Base-by-base conservation (phyloP, 345 rosid species). In the Acer campestre region DNA sequence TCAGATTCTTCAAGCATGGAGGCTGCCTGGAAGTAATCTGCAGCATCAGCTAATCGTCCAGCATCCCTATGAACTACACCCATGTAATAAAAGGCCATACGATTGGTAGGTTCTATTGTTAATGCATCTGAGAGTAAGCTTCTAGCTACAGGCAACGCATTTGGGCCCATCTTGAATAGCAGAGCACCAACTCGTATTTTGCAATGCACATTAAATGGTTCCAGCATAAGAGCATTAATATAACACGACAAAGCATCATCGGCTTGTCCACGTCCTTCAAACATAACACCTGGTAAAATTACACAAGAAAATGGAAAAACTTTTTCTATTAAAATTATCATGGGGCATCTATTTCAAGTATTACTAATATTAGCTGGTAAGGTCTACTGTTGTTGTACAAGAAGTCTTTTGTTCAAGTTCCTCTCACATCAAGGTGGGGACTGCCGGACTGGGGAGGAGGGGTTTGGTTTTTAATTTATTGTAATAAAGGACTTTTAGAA, bases 11-110 rank as follows among this genome's bases (percentile, higher is more conserved):
- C 96, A 56, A 95, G 99, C 94, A 95, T 90, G 38, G 94, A 88
- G 63, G 99, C 96, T 56, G 99, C 99, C 84, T 91, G 96, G 85
- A 95, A 92, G 85, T 97, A 92, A 73, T 95, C 98, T 14, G 85
- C 81, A 10, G 98, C 98, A 83, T 93, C 99, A 55, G 93, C 93
- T 71, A 89, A 84, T 71, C 98, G 95, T 46, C 99, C 98, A 71
- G 91, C 95, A 23, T 82, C 85, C 74, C 81, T 89, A 75, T 92
- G 97, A 70, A 95, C 88, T 86, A 88, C 70, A 46, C 99, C 99
- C 80, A 95, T 81, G 86, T 93, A 79, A 81, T 91, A 90, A 96
- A 98, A 95, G 80, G 98, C 99, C 87, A 75, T 86, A 4, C 90
- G 80, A 79, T 89, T 95, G 31, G 96, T 93, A 2, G 98, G 98